phyloP scores from a whole-genome alignment of 2,329 filamentous ascomycete genomes.

The Coniochaeta sp. region DNA sequence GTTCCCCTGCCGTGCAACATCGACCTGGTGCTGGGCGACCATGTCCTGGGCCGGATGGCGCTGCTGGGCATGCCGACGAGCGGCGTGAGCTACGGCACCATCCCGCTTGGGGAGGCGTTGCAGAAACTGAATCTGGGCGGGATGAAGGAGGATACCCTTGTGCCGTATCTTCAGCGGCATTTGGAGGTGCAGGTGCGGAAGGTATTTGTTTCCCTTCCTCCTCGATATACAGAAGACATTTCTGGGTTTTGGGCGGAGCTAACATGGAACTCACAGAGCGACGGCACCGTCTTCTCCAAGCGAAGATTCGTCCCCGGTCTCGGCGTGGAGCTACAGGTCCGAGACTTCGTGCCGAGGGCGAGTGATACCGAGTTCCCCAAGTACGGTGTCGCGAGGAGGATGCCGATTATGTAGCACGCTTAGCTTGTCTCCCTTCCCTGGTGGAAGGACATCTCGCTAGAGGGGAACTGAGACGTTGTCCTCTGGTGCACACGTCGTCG shows the following conservation, averaged over 20 bases:
- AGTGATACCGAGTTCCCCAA: background rate
- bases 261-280: background rate
- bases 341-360: background rate
- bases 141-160: constrained; percentile 5
- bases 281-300: background rate
- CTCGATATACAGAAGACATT: too few species aligned
- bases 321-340: background rate
- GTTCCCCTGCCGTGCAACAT: constrained; percentile 29
- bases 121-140: constrained; percentile 10
- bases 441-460: background rate
- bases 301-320: background rate
- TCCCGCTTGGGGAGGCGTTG: constrained; percentile 6
- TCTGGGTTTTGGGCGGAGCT: too few species aligned
- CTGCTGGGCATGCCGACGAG: constrained; percentile 29
- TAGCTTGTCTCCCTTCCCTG: background rate
- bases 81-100: constrained; percentile 14
- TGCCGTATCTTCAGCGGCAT: constrained; percentile 11
- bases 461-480: background rate
- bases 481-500: too few species aligned
- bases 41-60: constrained; percentile 23
- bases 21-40: constrained; percentile 22
- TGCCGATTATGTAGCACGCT: background rate
- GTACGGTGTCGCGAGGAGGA: background rate
- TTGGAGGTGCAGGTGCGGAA: constrained; percentile 14
- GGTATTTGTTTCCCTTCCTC: constrained; percentile 13